A percentile compares a stretch with the other conserved stretches of the same genome.
Conservation (phyloP, 352 stramenopile species). For the Phytophthora sp. region DNA sequence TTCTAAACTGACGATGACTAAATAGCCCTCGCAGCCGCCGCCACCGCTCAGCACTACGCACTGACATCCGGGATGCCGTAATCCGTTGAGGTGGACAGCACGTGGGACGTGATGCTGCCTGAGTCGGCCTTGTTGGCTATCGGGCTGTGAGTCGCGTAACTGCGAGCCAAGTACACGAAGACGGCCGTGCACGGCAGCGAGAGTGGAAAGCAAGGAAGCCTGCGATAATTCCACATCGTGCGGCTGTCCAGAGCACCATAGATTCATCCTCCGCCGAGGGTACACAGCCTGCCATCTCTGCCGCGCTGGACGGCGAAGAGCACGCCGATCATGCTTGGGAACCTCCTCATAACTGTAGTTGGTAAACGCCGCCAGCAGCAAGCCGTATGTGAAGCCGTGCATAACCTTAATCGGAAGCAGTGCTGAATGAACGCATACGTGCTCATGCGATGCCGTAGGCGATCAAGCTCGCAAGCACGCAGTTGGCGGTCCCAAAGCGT, state of each 20-base stretch:
- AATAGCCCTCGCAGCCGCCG: not conserved
- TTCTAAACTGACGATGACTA: too few relatives aligned
- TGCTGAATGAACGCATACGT: constrained; percentile 46
- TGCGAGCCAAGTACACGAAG: constrained; percentile 40
- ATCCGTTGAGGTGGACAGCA: constrained; percentile 23
- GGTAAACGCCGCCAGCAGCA: constrained; percentile 46
- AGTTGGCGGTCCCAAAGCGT: constrained; percentile 43
- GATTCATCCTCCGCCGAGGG: constrained; percentile 45
- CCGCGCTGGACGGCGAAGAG: constrained; percentile 47
- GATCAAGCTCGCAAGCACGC: constrained; percentile 40
- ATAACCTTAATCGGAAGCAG: constrained; percentile 46
- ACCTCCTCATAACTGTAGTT: constrained; percentile 51
- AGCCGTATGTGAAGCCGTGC: constrained; percentile 51
- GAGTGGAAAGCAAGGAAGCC: constrained; percentile 44
- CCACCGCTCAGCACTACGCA: constrained; percentile 19
- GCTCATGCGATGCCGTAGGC: constrained; percentile 49
- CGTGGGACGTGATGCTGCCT: constrained; percentile 38
- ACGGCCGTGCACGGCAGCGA: constrained; percentile 27
- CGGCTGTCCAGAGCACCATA: constrained; percentile 43
- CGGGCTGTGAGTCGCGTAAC: constrained; percentile 35
- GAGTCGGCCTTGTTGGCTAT: constrained; percentile 25
- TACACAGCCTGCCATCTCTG: constrained; percentile 42
- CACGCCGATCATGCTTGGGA: constrained; percentile 51
- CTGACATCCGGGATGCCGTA: constrained; percentile 35
- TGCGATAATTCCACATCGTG: constrained; percentile 48